phyloP scores from a whole-genome alignment of 306 rosid genomes.

The Cajanus cajan region DNA sequence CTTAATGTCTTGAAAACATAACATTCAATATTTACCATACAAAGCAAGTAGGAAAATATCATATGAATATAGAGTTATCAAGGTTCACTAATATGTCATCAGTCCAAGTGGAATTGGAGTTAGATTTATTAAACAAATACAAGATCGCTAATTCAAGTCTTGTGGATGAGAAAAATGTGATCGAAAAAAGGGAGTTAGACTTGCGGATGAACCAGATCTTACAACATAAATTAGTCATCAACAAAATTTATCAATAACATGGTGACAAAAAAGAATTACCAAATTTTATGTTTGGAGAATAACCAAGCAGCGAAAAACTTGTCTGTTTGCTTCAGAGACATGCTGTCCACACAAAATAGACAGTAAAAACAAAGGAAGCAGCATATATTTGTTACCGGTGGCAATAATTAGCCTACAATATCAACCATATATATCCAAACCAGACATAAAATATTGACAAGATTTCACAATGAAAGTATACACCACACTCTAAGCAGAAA shows the following conservation, averaged over 20 bases:
- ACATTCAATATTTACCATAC: not conserved
- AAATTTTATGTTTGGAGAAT: constrained; percentile 13
- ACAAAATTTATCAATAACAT: no score
- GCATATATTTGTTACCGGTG: not conserved
- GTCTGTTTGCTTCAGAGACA: constrained; percentile 23
- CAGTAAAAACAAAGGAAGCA: constrained; percentile 20
- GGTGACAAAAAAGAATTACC: not conserved
- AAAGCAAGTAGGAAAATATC: not conserved
- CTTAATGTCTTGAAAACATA: not conserved
- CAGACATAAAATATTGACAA: constrained; percentile 39
- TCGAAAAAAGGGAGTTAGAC: no score
- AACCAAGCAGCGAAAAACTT: constrained; percentile 16
- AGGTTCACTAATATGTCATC: no score
- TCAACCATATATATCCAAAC: constrained; percentile 27
- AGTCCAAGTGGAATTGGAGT: no score
- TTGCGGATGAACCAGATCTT: no score
- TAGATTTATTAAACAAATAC: no score
- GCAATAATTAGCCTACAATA: constrained; percentile 20
- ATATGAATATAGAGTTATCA: not conserved
- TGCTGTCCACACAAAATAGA: constrained; percentile 47
- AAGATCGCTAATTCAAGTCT: no score
- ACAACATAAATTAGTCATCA: no score
- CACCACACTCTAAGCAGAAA: constrained; percentile 31
- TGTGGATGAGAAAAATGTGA: no score
- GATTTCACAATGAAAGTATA: constrained; percentile 16